These are phyloP conservation scores for Gardenia jasminoides DNA, from an alignment of 257 asterid species.

Conservation along the genomic window DNA sequence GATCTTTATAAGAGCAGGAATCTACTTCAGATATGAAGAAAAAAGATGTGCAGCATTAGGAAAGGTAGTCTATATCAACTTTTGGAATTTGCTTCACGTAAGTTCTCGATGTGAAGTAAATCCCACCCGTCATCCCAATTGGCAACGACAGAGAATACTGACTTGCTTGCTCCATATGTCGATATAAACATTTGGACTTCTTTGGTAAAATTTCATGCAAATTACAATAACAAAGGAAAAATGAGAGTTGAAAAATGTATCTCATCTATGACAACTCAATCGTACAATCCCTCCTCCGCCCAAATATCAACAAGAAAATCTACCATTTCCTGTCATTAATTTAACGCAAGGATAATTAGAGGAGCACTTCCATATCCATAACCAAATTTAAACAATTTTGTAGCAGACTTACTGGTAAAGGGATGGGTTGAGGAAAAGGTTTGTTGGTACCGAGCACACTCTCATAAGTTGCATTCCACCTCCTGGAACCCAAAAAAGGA, in stretches of 20 bases:
- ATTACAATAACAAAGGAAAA: neutral
- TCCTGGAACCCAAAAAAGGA: constrained; percentile 44
- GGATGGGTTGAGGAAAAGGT: constrained; percentile 79
- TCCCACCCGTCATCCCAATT: neutral
- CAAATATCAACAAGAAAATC: constrained; percentile 47
- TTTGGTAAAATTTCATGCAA: constrained; percentile 2
- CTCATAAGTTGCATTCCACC: constrained; percentile 77
- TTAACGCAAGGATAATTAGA: neutral
- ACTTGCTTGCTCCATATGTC: neutral
- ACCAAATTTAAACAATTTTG: neutral
- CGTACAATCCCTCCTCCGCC: constrained; percentile 51
- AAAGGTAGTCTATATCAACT: neutral
- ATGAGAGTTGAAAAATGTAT: neutral
- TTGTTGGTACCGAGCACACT: constrained; percentile 78
- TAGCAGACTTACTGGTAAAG: constrained; percentile 64
- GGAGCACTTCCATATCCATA: neutral
- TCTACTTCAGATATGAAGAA: too few relatives aligned
- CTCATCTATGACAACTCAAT: constrained; percentile 24
- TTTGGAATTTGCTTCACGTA: neutral
- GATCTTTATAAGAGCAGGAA: neutral
- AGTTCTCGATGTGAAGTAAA: neutral
- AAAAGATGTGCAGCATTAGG: too few relatives aligned
- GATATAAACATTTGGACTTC: constrained; percentile 13
- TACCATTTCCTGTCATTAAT: constrained; percentile 41
- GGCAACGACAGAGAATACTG: neutral